Evolutionary conservation across 257 asterid genomes (phyloP), one percentile per base, ranked within the genome.

Genomic region (Solanum tarijense): DNA sequence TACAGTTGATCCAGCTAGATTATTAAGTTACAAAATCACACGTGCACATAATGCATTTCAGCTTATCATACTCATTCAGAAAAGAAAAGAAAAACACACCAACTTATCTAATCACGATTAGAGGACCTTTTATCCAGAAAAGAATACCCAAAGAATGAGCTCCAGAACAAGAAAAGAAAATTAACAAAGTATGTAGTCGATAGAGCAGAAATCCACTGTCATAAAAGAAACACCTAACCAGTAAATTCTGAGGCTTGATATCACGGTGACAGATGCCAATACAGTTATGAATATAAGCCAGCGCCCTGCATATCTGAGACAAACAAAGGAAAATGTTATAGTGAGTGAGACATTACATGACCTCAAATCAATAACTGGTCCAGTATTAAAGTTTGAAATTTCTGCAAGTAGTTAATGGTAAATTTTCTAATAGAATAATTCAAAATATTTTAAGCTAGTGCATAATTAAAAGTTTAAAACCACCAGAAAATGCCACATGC

Each of bases 241-340:
- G 95, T 89, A 96, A 91, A 94, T 96, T 96, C 91, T 96, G 99
- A 89, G 99, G 99, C 91, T 96, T 96, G 93, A 96, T 96, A 89
- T 96, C 99, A 71, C 98, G 98, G 91, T 96, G 99, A 88, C 99
- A 96, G 71, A 96, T 94, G 71, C 98, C 99, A 72, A 96, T 93
- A 90, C 96, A 95, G 91, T 96, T 96, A 88, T 96, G 99, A 73
- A 95, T 94, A 87, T 96, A 96, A 62, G 99, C 98, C 91, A 96
- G 94, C 58, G 98, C 99, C 89, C 99, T 93, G 92, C 98, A 96
- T 88, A 96, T 94, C 99, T 96, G 96, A 93, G 93, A 31, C 86
- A 86, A 83, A 58, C 34, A 75, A 89, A 21, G 86, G 66, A 86
- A 90, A 48, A 21, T 14, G 34, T 39, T 29, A 12, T 25, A 65